Evolutionary conservation across 2,329 filamentous ascomycete species (phyloP).

Genomic region (Bretziella fagacearum): DNA sequence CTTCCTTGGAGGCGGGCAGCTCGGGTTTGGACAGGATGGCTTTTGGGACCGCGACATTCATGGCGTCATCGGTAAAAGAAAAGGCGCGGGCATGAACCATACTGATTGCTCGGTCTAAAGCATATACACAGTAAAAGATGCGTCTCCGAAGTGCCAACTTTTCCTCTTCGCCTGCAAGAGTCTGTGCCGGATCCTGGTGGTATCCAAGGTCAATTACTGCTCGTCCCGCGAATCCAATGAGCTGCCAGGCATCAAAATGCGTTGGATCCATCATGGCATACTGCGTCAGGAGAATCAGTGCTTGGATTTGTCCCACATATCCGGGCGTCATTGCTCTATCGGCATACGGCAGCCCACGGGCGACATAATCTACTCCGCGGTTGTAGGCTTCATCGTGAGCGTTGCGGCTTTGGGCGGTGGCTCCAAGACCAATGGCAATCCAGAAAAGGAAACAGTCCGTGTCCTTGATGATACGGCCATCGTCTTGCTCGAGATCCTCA

Average conservation of each 20-base stretch:
- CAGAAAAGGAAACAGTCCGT: conserved; percentile 76
- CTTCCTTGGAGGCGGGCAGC: conserved; percentile 20
- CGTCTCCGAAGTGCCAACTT: conserved; percentile 62
- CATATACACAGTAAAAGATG: conserved; percentile 82
- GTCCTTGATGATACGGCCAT: conserved; percentile 42
- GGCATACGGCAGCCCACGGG: conserved; percentile 54
- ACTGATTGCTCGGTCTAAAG: conserved; percentile 76
- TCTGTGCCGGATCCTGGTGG: conserved; percentile 73
- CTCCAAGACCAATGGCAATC: conserved; percentile 76
- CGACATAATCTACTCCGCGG: conserved; percentile 38
- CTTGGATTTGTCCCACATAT: conserved; percentile 71
- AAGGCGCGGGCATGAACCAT: conserved; percentile 77
- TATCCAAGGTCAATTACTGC: conserved; percentile 79
- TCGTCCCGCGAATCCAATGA: conserved; percentile 78
- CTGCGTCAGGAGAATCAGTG: conserved; percentile 67
- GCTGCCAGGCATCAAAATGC: conserved; percentile 86
- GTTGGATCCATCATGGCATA: conserved; percentile 81
- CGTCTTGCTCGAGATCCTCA: conserved; percentile 61
- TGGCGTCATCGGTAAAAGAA: conserved; percentile 81
- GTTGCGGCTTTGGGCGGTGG: conserved; percentile 53
- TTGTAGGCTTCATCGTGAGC: conserved; percentile 47
- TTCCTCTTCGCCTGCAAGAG: conserved; percentile 47
- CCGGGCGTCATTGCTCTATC: conserved; percentile 75
- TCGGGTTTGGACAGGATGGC: conserved; percentile 23
- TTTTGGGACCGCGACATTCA: conserved; percentile 60